Percentiles rank a stretch among this genome's conserved stretches.
Conservation (phyloP, 2,329 filamentous ascomycete genomes). For the Aspergillus glaucus region DNA sequence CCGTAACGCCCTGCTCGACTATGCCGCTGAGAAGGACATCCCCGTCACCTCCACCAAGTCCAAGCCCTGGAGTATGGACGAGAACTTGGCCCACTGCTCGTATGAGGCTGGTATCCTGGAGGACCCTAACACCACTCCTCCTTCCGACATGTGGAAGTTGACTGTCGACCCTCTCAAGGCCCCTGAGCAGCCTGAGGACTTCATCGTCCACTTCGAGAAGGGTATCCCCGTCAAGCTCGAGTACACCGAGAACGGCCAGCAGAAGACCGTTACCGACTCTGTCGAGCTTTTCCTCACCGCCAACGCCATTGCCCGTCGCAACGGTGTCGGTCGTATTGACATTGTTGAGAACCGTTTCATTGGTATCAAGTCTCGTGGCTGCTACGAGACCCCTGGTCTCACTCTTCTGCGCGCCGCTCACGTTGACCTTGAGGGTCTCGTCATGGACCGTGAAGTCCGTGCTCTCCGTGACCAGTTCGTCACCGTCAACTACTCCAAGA, state of each 20-base stretch:
- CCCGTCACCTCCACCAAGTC: slow-evolving; percentile 43
- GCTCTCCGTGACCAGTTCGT: slow-evolving; percentile 66
- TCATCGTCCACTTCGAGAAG: slow-evolving; percentile 66
- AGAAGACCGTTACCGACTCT: slow-evolving; percentile 59
- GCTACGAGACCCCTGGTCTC: slow-evolving; percentile 56
- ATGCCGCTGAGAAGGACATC: slow-evolving; percentile 42
- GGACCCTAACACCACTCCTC: slow-evolving; percentile 56
- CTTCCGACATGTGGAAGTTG: slow-evolving; percentile 70
- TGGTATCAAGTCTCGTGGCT: slow-evolving; percentile 72
- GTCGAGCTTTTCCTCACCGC: slow-evolving; percentile 66
- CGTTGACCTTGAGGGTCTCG: slow-evolving; percentile 48
- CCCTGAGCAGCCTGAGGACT: slow-evolving; percentile 63
- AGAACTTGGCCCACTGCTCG: slow-evolving; percentile 55
- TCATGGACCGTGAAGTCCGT: slow-evolving; percentile 62
- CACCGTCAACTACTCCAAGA: slow-evolving; percentile 54
- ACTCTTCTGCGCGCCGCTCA: slow-evolving; percentile 29
- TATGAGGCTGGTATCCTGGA: slow-evolving; percentile 68
- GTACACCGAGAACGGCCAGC: slow-evolving; percentile 42
- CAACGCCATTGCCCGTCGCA: slow-evolving; percentile 63
- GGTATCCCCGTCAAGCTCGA: slow-evolving; percentile 66
- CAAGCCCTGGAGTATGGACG: slow-evolving; percentile 48
- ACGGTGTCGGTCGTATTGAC: slow-evolving; percentile 75
- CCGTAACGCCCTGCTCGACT: slow-evolving; percentile 45
- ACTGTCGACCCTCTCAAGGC: slow-evolving; percentile 63
- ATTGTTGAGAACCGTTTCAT: slow-evolving; percentile 79